Percentiles rank a stretch among this genome's conserved stretches.
phyloP scores from a whole-genome alignment of 2,329 filamentous ascomycete genomes.

The Aspergillus melleus region DNA sequence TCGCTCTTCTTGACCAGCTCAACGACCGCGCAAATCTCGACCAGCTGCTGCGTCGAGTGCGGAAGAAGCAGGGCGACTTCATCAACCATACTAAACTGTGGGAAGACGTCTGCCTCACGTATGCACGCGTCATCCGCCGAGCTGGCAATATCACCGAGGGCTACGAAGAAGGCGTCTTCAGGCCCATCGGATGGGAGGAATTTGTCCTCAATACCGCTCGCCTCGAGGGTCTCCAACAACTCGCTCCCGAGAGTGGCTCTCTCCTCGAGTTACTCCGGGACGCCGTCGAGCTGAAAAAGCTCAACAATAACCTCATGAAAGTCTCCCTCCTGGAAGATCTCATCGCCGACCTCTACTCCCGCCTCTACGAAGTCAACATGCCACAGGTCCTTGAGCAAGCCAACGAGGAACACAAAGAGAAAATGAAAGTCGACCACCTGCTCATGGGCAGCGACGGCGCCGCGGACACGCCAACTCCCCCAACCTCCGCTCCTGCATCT shows the following conservation, averaged over 20 bases:
- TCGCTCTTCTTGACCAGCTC: slow-evolving; percentile 70
- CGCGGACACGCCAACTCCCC: slow-evolving; percentile 31
- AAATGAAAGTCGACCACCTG: slow-evolving; percentile 50
- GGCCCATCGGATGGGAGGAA: slow-evolving; percentile 63
- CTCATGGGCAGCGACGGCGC: slow-evolving; percentile 40
- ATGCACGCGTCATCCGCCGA: slow-evolving; percentile 60
- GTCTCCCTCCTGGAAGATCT: slow-evolving; percentile 83
- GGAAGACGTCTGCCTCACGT: slow-evolving; percentile 60
- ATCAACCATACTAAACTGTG: slow-evolving; percentile 64
- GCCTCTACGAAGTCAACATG: slow-evolving; percentile 44
- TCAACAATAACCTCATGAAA: slow-evolving; percentile 89
- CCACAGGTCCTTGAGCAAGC: slow-evolving; percentile 41
- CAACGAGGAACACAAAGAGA: slow-evolving; percentile 47
- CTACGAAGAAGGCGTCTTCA: slow-evolving; percentile 66
- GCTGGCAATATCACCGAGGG: slow-evolving; percentile 59
- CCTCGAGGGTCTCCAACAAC: slow-evolving; percentile 60
- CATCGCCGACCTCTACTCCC: slow-evolving; percentile 85
- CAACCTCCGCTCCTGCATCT: slow-evolving; percentile 32
- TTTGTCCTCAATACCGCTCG: slow-evolving; percentile 61
- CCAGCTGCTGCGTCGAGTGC: slow-evolving; percentile 72
- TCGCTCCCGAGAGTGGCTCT: slow-evolving; percentile 46
- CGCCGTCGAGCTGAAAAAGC: slow-evolving; percentile 68
- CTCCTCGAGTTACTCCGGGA: slow-evolving; percentile 65
- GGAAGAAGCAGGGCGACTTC: slow-evolving; percentile 77
- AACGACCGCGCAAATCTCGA: slow-evolving; percentile 76